phyloP scores from a whole-genome alignment of 2,329 filamentous ascomycete species.

The Sphaerostilbella broomeana region DNA sequence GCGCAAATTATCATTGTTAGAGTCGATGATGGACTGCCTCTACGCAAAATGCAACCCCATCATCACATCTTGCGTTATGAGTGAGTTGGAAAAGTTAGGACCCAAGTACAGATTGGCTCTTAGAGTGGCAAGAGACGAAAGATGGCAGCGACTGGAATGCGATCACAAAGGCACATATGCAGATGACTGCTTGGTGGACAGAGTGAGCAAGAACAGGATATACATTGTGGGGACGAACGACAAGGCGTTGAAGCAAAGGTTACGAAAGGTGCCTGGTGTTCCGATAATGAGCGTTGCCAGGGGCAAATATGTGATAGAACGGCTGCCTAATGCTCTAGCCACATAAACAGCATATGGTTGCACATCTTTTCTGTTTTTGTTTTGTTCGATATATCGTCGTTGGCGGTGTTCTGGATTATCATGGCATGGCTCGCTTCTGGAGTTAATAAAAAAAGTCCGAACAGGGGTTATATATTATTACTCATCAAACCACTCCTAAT shows the following conservation, averaged over 20 bases:
- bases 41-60: conserved; percentile 87
- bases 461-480: too few relatives aligned
- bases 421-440: conserved; percentile 5
- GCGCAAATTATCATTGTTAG: conserved; percentile 79
- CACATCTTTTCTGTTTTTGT: background rate
- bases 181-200: conserved; percentile 76
- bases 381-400: background rate
- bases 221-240: conserved; percentile 75
- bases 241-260: conserved; percentile 72
- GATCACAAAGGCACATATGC: conserved; percentile 80
- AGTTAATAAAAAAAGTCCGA: conserved; percentile 10
- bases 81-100: conserved; percentile 83
- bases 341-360: conserved; percentile 19
- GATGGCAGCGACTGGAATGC: conserved; percentile 80
- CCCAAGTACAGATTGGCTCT: conserved; percentile 82
- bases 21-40: conserved; percentile 88
- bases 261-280: conserved; percentile 65
- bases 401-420: background rate
- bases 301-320: conserved; percentile 92
- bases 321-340: conserved; percentile 76
- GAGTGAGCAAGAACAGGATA: conserved; percentile 66
- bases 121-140: conserved; percentile 78
- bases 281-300: conserved; percentile 75
- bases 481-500: too few relatives aligned
- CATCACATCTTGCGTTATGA: conserved; percentile 72